Percentiles rank a stretch among this genome's conserved stretches.
Conservation (phyloP, 345 rosid species). For the Chamaenerion angustifolium region DNA sequence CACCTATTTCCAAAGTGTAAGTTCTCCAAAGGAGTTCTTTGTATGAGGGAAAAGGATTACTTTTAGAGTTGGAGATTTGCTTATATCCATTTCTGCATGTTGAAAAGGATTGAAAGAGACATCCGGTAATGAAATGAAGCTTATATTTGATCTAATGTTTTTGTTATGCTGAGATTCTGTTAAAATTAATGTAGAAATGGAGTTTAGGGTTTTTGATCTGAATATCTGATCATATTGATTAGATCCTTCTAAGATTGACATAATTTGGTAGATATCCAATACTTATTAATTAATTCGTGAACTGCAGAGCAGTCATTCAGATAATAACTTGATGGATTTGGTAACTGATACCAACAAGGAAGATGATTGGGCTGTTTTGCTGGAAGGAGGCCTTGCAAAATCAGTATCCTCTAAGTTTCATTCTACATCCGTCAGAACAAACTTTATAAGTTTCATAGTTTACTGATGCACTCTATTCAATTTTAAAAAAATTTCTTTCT, state of each 20-base stretch:
- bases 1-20: slow-evolving; percentile 64
- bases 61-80: neutral
- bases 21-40: slow-evolving; percentile 12
- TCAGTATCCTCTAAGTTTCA: slow-evolving; percentile 60
- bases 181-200: too few species aligned
- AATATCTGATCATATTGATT: too few species aligned
- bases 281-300: neutral
- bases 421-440: slow-evolving; percentile 48
- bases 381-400: slow-evolving; percentile 83
- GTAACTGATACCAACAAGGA: slow-evolving; percentile 51
- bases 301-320: slow-evolving; percentile 86
- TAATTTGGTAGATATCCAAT: too few species aligned
- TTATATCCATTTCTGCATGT: neutral
- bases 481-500: too few species aligned
- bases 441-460: slow-evolving; percentile 46
- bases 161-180: too few species aligned
- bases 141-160: too few species aligned
- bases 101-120: too few species aligned
- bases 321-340: slow-evolving; percentile 67
- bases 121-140: too few species aligned
- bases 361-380: slow-evolving; percentile 69
- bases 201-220: too few species aligned
- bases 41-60: neutral
- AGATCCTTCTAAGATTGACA: too few species aligned
- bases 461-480: slow-evolving; percentile 3